Base-by-base conservation (phyloP, 176 grass and related monocot genomes). In the Urochloa ruziziensis region DNA sequence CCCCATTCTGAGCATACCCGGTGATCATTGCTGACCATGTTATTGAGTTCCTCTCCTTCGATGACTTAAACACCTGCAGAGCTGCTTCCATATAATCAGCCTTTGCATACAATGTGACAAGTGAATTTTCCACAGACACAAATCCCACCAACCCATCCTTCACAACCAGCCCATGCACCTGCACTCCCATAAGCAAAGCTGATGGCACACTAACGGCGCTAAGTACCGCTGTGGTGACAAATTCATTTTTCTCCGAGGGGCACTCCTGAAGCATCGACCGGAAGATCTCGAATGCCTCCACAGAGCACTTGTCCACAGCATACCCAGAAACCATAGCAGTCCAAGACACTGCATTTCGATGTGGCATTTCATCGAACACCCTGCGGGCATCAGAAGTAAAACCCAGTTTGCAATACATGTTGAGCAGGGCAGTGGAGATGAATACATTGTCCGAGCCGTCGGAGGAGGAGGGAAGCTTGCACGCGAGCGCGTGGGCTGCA, bases 1-100 rank as follows among this genome's bases (percentile, higher is more conserved):
- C 74, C 21, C 88, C 91, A 60, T 96, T 93, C 78, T 96, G 94
- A 12, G 88, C 88, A 64, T 84, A 91, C 60, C 91, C 88, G 5
- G 85, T 93, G 42, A 96, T 89, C 83, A 96, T 91, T 0, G 88
- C 94, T 0, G 94, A 96, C 91, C 94, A 96, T 44, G 94, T 96
- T 67, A 96, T 89, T 0, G 94, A 91, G n/a, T 84, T 91, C 83
- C 91, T 88, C 48, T 85, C 81, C 21, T 57, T 87, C 0, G 88
- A 82, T 2, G 83, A 88, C 5, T 86, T 77, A 71, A 96, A 96
- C 47, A 93, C 87, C 36, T 73, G 61, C 19, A 87, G 48, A 7
- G 94, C 91, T 49, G 82, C 86, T 53, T 82, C 82, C 86, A 93
- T 88, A 57, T 53, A 70, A 36, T 84, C 88, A 54, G 80, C 82